These are phyloP conservation scores for Nemania sp. DNA, from an alignment of 2,329 filamentous ascomycete species.

Conservation along the genomic window DNA sequence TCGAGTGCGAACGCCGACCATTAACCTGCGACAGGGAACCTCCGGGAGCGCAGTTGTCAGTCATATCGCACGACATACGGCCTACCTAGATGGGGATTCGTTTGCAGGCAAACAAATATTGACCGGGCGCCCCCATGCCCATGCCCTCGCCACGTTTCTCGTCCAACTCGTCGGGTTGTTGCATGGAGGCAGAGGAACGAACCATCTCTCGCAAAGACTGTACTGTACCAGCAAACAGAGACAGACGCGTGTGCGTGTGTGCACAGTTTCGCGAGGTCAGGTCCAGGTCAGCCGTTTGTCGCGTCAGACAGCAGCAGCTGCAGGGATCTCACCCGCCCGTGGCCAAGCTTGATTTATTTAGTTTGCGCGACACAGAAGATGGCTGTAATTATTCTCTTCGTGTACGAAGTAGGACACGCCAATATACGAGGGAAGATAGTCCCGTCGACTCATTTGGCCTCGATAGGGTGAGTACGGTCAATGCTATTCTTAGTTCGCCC, in stretches of 20 bases:
- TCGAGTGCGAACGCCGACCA: no score
- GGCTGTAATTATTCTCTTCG: not conserved
- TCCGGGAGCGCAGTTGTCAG: no score
- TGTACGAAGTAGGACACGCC: not conserved
- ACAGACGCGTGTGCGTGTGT: not conserved
- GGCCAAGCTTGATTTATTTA: not conserved
- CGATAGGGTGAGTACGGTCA: not conserved
- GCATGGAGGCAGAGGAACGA: slow-evolving; percentile 4
- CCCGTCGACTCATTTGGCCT: not conserved
- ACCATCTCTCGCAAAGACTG: not conserved
- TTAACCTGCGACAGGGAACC: no score
- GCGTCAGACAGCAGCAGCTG: not conserved
- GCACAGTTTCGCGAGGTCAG: no score
- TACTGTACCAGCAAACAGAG: slow-evolving; percentile 10
- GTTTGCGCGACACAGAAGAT: slow-evolving; percentile 11
- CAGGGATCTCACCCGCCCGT: slow-evolving; percentile 3
- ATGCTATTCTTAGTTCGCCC: slow-evolving; percentile 4
- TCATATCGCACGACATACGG: not conserved
- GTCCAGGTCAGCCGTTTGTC: slow-evolving; percentile 16
- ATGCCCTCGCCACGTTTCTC: slow-evolving; percentile 17
- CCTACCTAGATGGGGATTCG: slow-evolving; percentile 8
- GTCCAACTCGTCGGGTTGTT: slow-evolving; percentile 14
- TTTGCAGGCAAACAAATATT: not conserved
- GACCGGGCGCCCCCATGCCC: not conserved
- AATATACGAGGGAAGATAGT: not conserved